These are phyloP conservation scores for Shiraia sp. DNA, from an alignment of 2,329 filamentous ascomycete genomes.

Conservation along the genomic window DNA sequence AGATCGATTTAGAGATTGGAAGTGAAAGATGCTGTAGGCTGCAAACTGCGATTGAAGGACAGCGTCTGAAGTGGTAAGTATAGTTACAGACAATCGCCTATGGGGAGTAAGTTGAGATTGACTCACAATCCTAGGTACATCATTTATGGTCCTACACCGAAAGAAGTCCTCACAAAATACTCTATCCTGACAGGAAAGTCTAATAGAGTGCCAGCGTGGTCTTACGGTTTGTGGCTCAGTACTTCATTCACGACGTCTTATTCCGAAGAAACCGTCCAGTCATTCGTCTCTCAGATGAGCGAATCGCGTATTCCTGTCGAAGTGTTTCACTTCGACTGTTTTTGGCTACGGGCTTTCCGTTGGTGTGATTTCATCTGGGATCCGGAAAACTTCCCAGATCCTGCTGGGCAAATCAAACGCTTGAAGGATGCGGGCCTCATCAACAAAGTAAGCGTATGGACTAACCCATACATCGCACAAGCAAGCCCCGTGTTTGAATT, in stretches of 20 bases:
- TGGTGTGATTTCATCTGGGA: slow-evolving; percentile 79
- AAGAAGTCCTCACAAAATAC: slow-evolving; percentile 71
- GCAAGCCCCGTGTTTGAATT: slow-evolving; percentile 68
- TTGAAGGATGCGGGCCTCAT: slow-evolving; percentile 65
- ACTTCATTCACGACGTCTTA: slow-evolving; percentile 77
- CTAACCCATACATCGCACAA: slow-evolving; percentile 75
- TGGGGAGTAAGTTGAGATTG: too few species aligned
- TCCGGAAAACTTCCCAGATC: slow-evolving; percentile 69
- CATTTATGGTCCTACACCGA: slow-evolving; percentile 71
- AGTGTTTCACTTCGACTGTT: slow-evolving; percentile 77
- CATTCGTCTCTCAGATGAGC: slow-evolving; percentile 71
- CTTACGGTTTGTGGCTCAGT: slow-evolving; percentile 75
- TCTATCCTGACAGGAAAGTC: slow-evolving; percentile 69
- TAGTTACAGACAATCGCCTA: too few species aligned
- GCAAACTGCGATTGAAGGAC: slow-evolving; percentile 69
- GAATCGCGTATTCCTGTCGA: slow-evolving; percentile 67
- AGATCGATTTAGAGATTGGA: slow-evolving; percentile 72
- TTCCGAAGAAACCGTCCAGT: slow-evolving; percentile 68
- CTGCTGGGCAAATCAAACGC: slow-evolving; percentile 64
- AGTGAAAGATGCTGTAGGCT: slow-evolving; percentile 73
- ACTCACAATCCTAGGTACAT: slow-evolving; percentile 59
- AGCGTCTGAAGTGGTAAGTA: slow-evolving; percentile 66
- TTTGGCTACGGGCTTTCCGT: slow-evolving; percentile 75
- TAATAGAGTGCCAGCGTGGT: slow-evolving; percentile 70
- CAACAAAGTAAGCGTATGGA: slow-evolving; percentile 72